phyloP scores from a whole-genome alignment of 441 rosid species.

The Gossypium lobatum region DNA sequence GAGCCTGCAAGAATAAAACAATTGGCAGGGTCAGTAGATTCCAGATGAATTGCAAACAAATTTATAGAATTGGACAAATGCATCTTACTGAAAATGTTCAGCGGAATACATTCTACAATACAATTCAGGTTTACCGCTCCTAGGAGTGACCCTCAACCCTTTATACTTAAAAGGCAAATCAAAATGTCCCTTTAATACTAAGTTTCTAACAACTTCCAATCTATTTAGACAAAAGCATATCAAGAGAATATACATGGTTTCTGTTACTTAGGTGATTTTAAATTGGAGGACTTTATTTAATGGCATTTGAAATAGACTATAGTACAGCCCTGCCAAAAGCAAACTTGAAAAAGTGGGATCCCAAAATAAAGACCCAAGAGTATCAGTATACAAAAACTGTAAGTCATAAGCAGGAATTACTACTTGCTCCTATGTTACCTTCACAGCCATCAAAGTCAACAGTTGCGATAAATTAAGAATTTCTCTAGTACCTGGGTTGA shows the following conservation, averaged over 20 bases:
- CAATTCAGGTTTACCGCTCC: not conserved
- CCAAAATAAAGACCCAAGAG: not conserved
- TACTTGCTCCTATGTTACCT: conserved; percentile 3
- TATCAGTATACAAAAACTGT: not conserved
- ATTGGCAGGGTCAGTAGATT: not conserved
- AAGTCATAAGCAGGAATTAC: not conserved
- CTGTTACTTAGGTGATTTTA: not conserved
- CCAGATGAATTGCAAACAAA: not conserved
- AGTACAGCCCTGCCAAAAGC: not conserved
- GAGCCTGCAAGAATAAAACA: conserved; percentile 53
- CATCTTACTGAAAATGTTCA: not conserved
- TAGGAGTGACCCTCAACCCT: not conserved
- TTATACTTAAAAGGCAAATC: not conserved
- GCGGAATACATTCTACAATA: not conserved
- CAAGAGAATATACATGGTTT: not conserved
- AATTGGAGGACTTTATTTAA: not conserved
- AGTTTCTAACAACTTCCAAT: not conserved
- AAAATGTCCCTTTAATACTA: not conserved
- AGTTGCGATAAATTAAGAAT: conserved; percentile 5
- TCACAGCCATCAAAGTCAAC: not conserved
- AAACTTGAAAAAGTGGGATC: not conserved
- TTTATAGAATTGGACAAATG: not conserved
- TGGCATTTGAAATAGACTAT: not conserved
- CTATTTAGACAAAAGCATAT: not conserved
- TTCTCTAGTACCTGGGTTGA: conserved; percentile 66